phyloP scores from a whole-genome alignment of 129 eudicot species.

The Chrysanthemum makinoi region DNA sequence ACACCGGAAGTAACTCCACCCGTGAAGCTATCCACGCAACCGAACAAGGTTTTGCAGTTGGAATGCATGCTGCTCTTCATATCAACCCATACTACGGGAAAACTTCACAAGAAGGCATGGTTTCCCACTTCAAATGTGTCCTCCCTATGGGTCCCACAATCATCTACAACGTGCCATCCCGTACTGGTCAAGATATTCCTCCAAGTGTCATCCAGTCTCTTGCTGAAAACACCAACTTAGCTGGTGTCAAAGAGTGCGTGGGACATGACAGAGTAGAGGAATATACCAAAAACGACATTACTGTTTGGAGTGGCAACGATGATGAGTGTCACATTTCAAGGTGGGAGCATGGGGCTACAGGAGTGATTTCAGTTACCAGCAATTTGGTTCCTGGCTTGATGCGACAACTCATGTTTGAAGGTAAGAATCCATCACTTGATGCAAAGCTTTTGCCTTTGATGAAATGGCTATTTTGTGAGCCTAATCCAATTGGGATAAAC shows the following conservation, averaged over 20 bases:
- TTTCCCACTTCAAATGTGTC: slow-evolving; percentile 64
- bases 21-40: slow-evolving; percentile 78
- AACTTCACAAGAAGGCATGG: slow-evolving; percentile 67
- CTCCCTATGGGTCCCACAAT: slow-evolving; percentile 80
- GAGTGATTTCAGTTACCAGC: slow-evolving; percentile 73
- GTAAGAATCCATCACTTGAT: slow-evolving; percentile 56
- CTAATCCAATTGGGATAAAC: slow-evolving; percentile 75
- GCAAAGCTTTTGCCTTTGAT: slow-evolving; percentile 54
- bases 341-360: slow-evolving; percentile 71
- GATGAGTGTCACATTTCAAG: slow-evolving; percentile 77
- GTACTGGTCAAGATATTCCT: slow-evolving; percentile 85
- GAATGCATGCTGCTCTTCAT: slow-evolving; percentile 87
- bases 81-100: slow-evolving; percentile 89
- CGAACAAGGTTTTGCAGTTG: slow-evolving; percentile 78
- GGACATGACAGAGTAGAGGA: slow-evolving; percentile 54
- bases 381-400: slow-evolving; percentile 76
- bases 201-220: slow-evolving; percentile 49
- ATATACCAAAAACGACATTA: slow-evolving; percentile 44
- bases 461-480: slow-evolving; percentile 76
- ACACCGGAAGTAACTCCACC: slow-evolving; percentile 81
- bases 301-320: slow-evolving; percentile 80
- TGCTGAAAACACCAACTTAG: slow-evolving; percentile 54
- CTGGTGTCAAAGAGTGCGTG: slow-evolving; percentile 67
- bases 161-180: slow-evolving; percentile 68
- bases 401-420: slow-evolving; percentile 69